A percentile compares a stretch with the other conserved stretches of the same genome.
Evolutionary conservation across 306 rosid species (phyloP).

Genomic region (Betula pendula): DNA sequence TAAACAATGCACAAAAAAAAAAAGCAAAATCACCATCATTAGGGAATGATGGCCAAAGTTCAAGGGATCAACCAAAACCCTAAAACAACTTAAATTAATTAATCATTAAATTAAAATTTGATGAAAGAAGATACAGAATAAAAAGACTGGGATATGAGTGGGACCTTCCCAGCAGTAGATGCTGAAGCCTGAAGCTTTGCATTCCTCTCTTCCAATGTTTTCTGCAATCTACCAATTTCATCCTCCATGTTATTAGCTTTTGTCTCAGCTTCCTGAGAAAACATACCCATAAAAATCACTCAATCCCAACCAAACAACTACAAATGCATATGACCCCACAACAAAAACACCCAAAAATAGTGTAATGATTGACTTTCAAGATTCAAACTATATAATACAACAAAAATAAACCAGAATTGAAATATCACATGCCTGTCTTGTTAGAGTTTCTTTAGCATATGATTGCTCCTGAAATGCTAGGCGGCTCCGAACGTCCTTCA

Average conservation of each 20-base stretch:
- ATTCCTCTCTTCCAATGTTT: slow-evolving; percentile 65
- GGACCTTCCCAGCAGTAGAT: slow-evolving; percentile 71
- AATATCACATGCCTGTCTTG: slow-evolving; percentile 70
- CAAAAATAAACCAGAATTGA: slow-evolving; percentile 25
- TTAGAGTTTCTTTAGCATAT: slow-evolving; percentile 60
- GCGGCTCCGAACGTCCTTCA: slow-evolving; percentile 82
- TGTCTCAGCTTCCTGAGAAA: slow-evolving; percentile 76
- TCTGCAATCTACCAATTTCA: slow-evolving; percentile 62
- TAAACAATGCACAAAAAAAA: slow-evolving; percentile 9
- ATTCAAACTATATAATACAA: slow-evolving; percentile 29
- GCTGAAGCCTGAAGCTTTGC: slow-evolving; percentile 72
- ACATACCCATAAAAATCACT: slow-evolving; percentile 25
- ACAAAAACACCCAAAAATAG: slow-evolving; percentile 34
- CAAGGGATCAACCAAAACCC: slow-evolving; percentile 8
- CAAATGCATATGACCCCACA: slow-evolving; percentile 46
- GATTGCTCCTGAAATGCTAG: slow-evolving; percentile 79
- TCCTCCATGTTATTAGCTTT: slow-evolving; percentile 79
- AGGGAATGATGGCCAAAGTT: slow-evolving; percentile 13
- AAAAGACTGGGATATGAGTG: slow-evolving; percentile 23
- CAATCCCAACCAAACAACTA: slow-evolving; percentile 5
- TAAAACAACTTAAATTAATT: not conserved
- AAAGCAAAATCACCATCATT: slow-evolving; percentile 25
- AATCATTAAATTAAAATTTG: slow-evolving; percentile 21
- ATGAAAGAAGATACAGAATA: slow-evolving; percentile 1
- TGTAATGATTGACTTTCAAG: slow-evolving; percentile 32